Evolutionary conservation across 2,329 filamentous ascomycete genomes (phyloP), one percentile per base, ranked within the genome.

Genomic region (Macrophomina phaseolina): DNA sequence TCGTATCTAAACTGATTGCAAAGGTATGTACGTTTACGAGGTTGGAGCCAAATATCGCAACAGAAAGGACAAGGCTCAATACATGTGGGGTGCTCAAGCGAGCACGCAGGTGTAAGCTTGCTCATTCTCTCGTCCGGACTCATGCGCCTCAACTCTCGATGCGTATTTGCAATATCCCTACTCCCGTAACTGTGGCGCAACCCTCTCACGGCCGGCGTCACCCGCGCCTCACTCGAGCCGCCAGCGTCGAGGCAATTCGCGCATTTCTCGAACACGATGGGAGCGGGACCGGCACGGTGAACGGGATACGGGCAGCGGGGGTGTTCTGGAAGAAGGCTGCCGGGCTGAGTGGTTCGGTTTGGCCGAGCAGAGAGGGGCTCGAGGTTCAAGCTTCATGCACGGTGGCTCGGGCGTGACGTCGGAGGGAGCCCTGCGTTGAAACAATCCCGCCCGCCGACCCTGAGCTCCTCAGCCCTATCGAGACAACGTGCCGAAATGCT

Each of bases 401-500:
- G 42, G 58, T 23, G 30, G 30, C 40, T 12, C 36, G 11, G 32
- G 32, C 38, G 56, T 60, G 56, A 60, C 56, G 56, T 60, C 55
- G 55, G 36, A 14, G 23, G 18, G 52, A 56, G 36, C 52, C 52
- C 52, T 56, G 36, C 12, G 38, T 48, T 45, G 40, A 60, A 48
- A 60, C 56, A 60, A 38, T 8, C 7, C 36, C 36, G n/a, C 28
- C 28, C 55, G 52, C 28, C 42, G 55, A 46, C 58, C 42, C 42
- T 38, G n/a, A 16, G 42, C 58, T 23, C 45, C 30, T 62, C 58
- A 62, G 58, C 58, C 58, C 58, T 62, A 62, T 62, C 58, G 42
- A 62, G 45, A 51, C 40, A 34, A 11, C 14, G 11, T 34, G 42
- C 56, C 56, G 56, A 46, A 30, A 46, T 61, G 56, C n/a, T 45